phyloP scores from a whole-genome alignment of 1,139 yeast genomes.

The Candida sojae region DNA sequence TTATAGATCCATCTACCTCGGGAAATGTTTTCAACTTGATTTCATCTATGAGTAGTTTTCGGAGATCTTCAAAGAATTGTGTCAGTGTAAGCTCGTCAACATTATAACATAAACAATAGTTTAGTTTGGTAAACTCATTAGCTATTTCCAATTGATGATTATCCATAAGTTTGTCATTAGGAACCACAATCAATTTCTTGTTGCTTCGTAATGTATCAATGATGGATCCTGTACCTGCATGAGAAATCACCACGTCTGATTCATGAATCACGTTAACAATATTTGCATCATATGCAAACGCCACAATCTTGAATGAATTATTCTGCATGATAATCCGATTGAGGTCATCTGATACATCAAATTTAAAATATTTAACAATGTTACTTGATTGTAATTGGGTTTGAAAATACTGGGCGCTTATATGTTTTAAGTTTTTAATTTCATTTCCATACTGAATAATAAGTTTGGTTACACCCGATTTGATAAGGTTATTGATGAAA shows the following conservation, averaged over 20 bases:
- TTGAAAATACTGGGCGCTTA: conserved; percentile 26
- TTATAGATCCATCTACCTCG: conserved; percentile 5
- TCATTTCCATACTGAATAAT: conserved; percentile 74
- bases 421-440: conserved; percentile 23
- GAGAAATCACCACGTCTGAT: conserved; percentile 70
- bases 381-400: conserved; percentile 15
- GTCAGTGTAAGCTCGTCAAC: conserved; percentile 5
- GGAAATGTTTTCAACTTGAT: conserved; percentile 6
- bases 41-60: conserved; percentile 5
- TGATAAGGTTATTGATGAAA: conserved; percentile 36
- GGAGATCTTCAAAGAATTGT: conserved; percentile 5
- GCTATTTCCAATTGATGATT: conserved; percentile 89
- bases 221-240: conserved; percentile 94
- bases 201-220: conserved; percentile 65
- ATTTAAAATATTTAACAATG: conserved; percentile 12
- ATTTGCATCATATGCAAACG: conserved; percentile 50
- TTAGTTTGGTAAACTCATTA: conserved; percentile 41
- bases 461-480: conserved; percentile 39
- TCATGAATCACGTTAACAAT: conserved; percentile 38
- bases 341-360: conserved; percentile 7
- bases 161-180: conserved; percentile 72
- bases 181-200: conserved; percentile 67
- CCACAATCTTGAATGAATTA: conserved; percentile 25
- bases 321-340: conserved; percentile 1
- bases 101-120: conserved; percentile 16